Evolutionary conservation across 2,329 filamentous ascomycete genomes (phyloP).

Genomic region (Arthroderma uncinatum): DNA sequence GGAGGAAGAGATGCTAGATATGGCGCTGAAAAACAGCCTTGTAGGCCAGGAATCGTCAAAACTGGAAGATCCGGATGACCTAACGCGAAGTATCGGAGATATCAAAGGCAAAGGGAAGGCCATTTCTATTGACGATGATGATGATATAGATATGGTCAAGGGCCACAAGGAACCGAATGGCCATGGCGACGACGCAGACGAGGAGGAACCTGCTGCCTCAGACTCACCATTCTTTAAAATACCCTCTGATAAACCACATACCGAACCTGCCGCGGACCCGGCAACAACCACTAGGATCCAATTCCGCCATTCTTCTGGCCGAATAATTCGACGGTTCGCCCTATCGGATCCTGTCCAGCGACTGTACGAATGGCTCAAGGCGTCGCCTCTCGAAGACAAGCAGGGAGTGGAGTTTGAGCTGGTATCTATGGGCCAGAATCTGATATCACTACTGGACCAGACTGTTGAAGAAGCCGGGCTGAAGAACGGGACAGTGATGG

Average conservation of each 20-base stretch:
- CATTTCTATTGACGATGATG: constrained; percentile 36
- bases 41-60: constrained; percentile 41
- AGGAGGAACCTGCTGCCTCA: constrained; percentile 19
- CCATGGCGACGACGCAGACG: constrained; percentile 22
- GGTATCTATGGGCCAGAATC: constrained; percentile 74
- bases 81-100: constrained; percentile 57
- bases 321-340: constrained; percentile 76
- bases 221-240: constrained; percentile 52
- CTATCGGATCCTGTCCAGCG: constrained; percentile 64
- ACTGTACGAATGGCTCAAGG: constrained; percentile 95
- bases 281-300: constrained; percentile 76
- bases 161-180: constrained; percentile 17
- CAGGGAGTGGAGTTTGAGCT: constrained; percentile 72
- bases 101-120: constrained; percentile 41
- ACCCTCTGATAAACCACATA: constrained; percentile 59
- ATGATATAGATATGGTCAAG: constrained; percentile 29
- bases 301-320: constrained; percentile 73
- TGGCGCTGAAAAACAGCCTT: constrained; percentile 83
- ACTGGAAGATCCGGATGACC: constrained; percentile 70
- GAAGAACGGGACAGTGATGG: constrained; percentile 90
- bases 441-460: constrained; percentile 62
- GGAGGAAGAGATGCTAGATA: constrained; percentile 92
- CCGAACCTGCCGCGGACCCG: constrained; percentile 62
- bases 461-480: constrained; percentile 72
- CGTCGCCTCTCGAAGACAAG: constrained; percentile 70